phyloP scores from a whole-genome alignment of 768 basidiomycete genomes.

The Kwoniella sp. region DNA sequence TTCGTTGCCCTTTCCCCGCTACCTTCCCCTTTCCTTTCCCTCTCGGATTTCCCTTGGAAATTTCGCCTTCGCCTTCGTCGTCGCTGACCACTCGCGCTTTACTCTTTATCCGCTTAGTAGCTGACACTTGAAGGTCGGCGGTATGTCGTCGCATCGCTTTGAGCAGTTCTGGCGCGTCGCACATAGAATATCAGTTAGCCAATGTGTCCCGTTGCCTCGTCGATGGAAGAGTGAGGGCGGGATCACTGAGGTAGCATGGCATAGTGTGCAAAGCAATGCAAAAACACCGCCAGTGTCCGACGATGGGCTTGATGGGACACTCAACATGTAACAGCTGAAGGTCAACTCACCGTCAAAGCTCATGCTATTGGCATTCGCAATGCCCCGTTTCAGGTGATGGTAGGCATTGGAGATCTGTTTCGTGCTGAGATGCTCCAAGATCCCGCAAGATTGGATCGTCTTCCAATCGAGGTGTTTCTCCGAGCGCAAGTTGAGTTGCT shows the following conservation, averaged over 20 bases:
- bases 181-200: too few relatives aligned
- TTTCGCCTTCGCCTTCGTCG: neutral
- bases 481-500: conserved; percentile 4
- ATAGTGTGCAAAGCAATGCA: too few relatives aligned
- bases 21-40: neutral
- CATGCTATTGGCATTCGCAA: neutral
- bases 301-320: too few relatives aligned
- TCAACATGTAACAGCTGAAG: neutral
- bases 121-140: neutral
- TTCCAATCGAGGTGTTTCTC: conserved; percentile 19
- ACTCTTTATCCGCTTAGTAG: neutral
- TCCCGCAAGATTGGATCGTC: neutral
- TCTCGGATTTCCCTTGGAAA: neutral
- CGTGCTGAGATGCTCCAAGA: neutral
- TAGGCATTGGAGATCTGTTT: conserved; percentile 10
- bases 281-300: too few relatives aligned
- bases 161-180: neutral
- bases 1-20: neutral
- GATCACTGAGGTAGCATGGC: too few relatives aligned
- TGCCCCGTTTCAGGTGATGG: conserved; percentile 3
- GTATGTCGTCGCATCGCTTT: neutral
- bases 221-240: too few relatives aligned
- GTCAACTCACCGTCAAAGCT: neutral
- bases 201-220: too few relatives aligned
- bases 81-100: neutral